Conservation (phyloP, 208 protist genomes). For the Trypanosoma vivax region DNA sequence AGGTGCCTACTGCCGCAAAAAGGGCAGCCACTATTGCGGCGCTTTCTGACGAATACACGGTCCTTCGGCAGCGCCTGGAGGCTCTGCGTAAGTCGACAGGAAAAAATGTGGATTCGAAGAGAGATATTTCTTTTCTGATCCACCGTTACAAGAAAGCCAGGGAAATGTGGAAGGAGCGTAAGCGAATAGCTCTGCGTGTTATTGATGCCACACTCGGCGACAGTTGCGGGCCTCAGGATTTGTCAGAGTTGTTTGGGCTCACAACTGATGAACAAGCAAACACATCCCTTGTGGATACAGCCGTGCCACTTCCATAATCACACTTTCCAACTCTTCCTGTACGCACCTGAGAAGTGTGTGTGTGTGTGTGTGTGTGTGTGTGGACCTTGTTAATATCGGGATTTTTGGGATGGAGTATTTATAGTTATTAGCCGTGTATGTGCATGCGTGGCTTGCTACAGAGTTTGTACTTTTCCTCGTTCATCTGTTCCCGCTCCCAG, state of each 20-base stretch:
- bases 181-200: conserved; percentile 54
- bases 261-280: conserved; percentile 53
- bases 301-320: conserved; percentile 50
- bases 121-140: conserved; percentile 17
- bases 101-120: background rate
- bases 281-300: conserved; percentile 40
- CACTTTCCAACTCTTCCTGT: too few species aligned
- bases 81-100: conserved; percentile 1
- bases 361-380: background rate
- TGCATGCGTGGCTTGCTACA: too few species aligned
- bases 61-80: conserved; percentile 5
- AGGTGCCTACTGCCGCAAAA: conserved; percentile 5
- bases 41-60: conserved; percentile 10
- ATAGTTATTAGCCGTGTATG: too few species aligned
- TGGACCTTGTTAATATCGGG: background rate
- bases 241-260: conserved; percentile 50
- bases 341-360: too few species aligned
- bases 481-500: too few species aligned
- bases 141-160: conserved; percentile 44
- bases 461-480: too few species aligned
- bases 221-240: conserved; percentile 27
- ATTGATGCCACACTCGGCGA: conserved; percentile 60
- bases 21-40: conserved; percentile 2
- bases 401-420: too few species aligned
- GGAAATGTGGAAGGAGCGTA: conserved; percentile 58